Evolutionary conservation across 192 early-diverging fungal genomes (phyloP).

Genomic region (Phlyctochytrium planicorne): DNA sequence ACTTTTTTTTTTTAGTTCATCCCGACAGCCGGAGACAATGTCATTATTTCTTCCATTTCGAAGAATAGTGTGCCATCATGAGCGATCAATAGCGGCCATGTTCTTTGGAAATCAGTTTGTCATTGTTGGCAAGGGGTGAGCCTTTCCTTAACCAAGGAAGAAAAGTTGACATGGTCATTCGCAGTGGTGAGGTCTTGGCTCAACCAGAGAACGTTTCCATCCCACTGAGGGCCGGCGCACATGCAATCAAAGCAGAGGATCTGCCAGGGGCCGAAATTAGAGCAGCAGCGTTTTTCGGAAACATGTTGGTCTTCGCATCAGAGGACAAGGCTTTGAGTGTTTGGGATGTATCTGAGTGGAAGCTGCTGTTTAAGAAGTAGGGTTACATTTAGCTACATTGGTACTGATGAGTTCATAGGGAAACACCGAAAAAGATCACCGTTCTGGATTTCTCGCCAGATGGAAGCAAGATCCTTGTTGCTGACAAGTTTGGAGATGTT

Average conservation of each 20-base stretch:
- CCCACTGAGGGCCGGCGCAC: background rate
- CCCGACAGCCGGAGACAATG: background rate
- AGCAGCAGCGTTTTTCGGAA: constrained; percentile 6
- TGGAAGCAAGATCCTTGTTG: constrained; percentile 64
- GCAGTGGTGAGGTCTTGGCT: background rate
- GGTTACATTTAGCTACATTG: background rate
- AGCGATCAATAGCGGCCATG: background rate
- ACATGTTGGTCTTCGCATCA: constrained; percentile 12
- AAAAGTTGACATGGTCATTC: background rate
- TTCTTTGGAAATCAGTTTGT: background rate
- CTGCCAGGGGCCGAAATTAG: background rate
- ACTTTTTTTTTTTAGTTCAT: background rate
- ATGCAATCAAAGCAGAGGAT: background rate
- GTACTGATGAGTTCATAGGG: too few species aligned
- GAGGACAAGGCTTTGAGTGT: constrained; percentile 13
- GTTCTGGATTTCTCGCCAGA: constrained; percentile 66
- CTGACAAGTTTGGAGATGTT: constrained; percentile 97
- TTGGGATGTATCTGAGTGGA: constrained; percentile 16
- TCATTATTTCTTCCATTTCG: background rate
- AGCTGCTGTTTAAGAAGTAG: background rate
- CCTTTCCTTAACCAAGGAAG: background rate
- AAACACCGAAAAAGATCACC: constrained; percentile 70
- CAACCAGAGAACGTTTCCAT: background rate
- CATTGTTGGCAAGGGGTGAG: background rate
- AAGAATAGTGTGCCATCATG: background rate